Conservation (phyloP, 805 yeast genomes). For the Saccharomycopsis fodiens region DNA sequence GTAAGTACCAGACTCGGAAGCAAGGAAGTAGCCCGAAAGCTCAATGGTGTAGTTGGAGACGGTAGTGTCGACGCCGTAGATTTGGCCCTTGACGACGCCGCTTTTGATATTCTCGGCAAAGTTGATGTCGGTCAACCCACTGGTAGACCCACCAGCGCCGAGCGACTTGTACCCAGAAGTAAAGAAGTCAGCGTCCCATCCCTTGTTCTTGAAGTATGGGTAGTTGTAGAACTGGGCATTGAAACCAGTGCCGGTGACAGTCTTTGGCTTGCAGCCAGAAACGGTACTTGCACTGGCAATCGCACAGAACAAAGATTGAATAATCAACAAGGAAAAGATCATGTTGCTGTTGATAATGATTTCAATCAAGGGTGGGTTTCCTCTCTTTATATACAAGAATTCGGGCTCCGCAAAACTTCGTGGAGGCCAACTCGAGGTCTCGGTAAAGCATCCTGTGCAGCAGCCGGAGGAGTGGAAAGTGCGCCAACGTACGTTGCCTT, state of each 20-base stretch:
- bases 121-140: not conserved
- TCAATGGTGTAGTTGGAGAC: not conserved
- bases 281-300: too few species aligned
- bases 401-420: too few species aligned
- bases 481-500: too few species aligned
- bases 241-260: not conserved
- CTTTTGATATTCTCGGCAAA: not conserved
- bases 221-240: not conserved
- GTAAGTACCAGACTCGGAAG: not conserved
- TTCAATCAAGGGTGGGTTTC: too few species aligned
- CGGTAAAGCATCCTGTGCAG: too few species aligned
- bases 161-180: not conserved
- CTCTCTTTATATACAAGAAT: too few species aligned
- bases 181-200: not conserved
- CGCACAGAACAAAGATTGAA: too few species aligned
- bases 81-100: not conserved
- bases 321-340: too few species aligned
- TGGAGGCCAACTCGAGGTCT: too few species aligned
- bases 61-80: not conserved
- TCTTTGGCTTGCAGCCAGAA: not conserved
- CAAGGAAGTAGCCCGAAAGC: not conserved
- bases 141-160: not conserved
- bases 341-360: too few species aligned
- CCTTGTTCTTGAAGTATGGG: not conserved
- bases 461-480: too few species aligned